phyloP scores from a whole-genome alignment of 306 rosid genomes.

The Citrullus mucosospermus region DNA sequence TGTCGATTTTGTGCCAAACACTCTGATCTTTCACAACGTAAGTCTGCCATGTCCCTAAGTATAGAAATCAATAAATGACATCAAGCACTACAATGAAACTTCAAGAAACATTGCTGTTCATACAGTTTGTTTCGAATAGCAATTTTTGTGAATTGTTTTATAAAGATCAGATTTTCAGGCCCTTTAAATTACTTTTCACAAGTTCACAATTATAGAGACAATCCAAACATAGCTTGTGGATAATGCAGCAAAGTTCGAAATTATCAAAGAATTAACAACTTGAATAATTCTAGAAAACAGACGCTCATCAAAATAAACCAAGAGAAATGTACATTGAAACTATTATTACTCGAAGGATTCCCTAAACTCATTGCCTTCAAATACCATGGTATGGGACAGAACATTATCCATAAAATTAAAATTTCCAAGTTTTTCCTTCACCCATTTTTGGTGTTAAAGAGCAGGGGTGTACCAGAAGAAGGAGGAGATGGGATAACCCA shows the following conservation, averaged over 20 bases:
- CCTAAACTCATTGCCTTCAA: not conserved
- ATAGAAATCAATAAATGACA: not conserved
- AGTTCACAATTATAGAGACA: not conserved
- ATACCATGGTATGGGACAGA: not conserved
- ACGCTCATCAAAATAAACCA: not conserved
- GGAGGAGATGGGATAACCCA: constrained; percentile 92
- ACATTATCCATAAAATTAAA: not conserved
- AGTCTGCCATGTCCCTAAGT: constrained; percentile 85
- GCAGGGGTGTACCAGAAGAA: constrained; percentile 40
- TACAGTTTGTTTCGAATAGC: not conserved
- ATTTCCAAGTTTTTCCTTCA: too few species aligned
- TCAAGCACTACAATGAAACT: not conserved
- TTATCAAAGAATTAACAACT: not conserved
- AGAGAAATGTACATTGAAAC: not conserved
- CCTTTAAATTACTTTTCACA: not conserved
- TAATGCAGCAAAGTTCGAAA: too few species aligned
- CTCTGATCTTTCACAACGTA: constrained; percentile 65
- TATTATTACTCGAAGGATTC: not conserved
- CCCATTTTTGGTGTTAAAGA: not conserved
- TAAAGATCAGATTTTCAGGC: not conserved
- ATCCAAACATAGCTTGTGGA: not conserved
- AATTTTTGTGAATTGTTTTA: not conserved
- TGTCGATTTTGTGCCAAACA: constrained; percentile 63
- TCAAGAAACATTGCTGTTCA: not conserved
- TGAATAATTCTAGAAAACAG: not conserved